Evolutionary conservation across 1,284 basidiomycete species (phyloP), one percentile per base, ranked within the genome.

Genomic region (Trichosporon asahii): DNA sequence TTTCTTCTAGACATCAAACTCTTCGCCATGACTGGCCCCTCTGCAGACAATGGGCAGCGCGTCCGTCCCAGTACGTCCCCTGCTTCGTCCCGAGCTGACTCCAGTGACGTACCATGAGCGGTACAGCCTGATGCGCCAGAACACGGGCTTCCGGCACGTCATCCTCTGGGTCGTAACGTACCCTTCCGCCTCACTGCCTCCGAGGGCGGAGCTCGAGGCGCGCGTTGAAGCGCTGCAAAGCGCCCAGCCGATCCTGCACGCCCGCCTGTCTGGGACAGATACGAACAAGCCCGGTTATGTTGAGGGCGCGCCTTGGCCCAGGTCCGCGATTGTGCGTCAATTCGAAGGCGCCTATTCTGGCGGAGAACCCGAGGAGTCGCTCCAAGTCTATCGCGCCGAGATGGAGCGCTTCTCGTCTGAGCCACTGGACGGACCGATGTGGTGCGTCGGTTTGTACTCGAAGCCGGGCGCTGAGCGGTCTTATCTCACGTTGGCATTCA

Each of bases 41-140:
- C 29, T 6, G 55, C 25, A 15, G 27, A 31, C 15, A n/a, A 31
- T n/a, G 57, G 3, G 18, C 57, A 61, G 57, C 57, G 27, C 6
- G 27, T 31, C 15, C 57, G 57, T 14, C 57, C 57, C 11, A n/a
- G 57, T 61, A 14, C 18, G 57, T 18, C 7, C 3, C 29, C 6
- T 3, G 5, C 3, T 4, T 7, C 15, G 18, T 1, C 2, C 1
- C 5, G 33, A 18, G 57, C 66, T 60, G 23, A 70, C 66, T n/a
- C 4, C 66, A 77, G 76, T 77, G 27, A 73, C 76, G 21, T 66
- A 72, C 29, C 76, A 77, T 64, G 78, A 80, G 60, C 75, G 77
- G 21, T 79, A 71, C 72, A 71, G 71, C 49, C 71, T 78, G 21
- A 70, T 73, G 25, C 74, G 79, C 15, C 73, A 76, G 14, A 76